Evolutionary conservation across 2,329 filamentous ascomycete species (phyloP), one percentile per base, ranked within the genome.

Genomic region (Fusarium temperatum): DNA sequence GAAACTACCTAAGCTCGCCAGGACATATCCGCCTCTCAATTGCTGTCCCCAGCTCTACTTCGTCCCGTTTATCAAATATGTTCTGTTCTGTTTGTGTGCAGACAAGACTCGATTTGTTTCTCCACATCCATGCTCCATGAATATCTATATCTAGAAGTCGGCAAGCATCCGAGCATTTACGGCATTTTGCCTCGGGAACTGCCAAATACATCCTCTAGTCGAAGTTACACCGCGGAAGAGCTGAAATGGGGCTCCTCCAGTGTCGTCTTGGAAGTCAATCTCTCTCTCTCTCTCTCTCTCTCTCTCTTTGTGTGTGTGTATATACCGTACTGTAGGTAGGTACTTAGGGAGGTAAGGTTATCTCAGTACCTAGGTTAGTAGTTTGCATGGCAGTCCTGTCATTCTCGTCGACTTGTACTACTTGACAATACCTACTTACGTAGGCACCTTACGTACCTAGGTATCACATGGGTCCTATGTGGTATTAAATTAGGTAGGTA

Each of bases 81-180:
- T 69, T 53, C 47, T 53, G n/a, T 42, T 66, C 53, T 36, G 47
- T 65, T 70, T 65, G 51, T 70, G 66, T 42, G 38, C 26, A 48
- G 35, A 22, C 30, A 24, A 35, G 28, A 32, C 28, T 50, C 28
- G n/a, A 45, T 38, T 57, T 38, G 44, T 32, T 67, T 59, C 62
- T 70, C 71, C 71, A 68, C 70, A 62, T 28, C 38, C 51, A 28
- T 24, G n/a, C 38, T 56, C 41, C 41, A 47, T 54, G 35, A 26
- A 47, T 51, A 60, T 53, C 47, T 38, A 60, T 67, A 62, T 63
- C 57, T 39, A 60, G 41, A 39, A 59, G 54, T 57, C 66, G 71
- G 66, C 45, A 71, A 51, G 57, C 63, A 61, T 71, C 66, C 57
- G 61, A 74, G 44, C 30, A 67, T 36, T 68, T 60, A 47, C 28